Percentiles rank a stretch among this genome's conserved stretches.
Evolutionary conservation across 2,329 filamentous ascomycete species (phyloP).

Genomic region (Aspergillus sp.): DNA sequence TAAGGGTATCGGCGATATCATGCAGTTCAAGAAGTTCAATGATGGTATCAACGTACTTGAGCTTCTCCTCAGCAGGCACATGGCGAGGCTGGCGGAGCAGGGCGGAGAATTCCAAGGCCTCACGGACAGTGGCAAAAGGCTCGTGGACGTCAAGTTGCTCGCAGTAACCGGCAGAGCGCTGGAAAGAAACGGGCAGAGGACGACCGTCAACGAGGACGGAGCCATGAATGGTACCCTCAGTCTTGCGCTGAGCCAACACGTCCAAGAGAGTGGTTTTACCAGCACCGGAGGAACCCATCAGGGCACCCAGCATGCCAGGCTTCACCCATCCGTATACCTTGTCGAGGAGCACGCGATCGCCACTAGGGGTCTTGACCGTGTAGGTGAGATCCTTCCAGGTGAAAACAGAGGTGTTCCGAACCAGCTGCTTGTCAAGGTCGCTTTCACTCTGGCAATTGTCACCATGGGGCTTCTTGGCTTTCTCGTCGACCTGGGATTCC

Average conservation of each 20-base stretch:
- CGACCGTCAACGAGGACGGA: conserved; percentile 68
- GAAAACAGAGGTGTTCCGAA: conserved; percentile 67
- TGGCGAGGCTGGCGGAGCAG: conserved; percentile 59
- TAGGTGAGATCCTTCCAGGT: conserved; percentile 75
- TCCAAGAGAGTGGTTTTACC: conserved; percentile 77
- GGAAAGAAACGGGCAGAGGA: conserved; percentile 61
- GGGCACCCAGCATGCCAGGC: conserved; percentile 72
- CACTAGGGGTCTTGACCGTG: conserved; percentile 62
- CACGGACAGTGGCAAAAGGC: conserved; percentile 64
- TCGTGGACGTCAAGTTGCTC: conserved; percentile 71
- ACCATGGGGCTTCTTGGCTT: conserved; percentile 22
- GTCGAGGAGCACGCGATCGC: conserved; percentile 61
- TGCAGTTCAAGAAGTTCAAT: conserved; percentile 64
- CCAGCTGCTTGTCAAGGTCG: conserved; percentile 46
- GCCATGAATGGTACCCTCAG: conserved; percentile 61
- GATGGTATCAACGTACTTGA: conserved; percentile 65
- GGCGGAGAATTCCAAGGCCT: conserved; percentile 67
- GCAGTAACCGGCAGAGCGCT: conserved; percentile 68
- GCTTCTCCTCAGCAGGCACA: conserved; percentile 58
- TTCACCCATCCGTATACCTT: conserved; percentile 74
- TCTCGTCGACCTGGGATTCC: conserved; percentile 46
- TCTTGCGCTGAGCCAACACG: conserved; percentile 71
- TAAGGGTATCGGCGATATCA: conserved; percentile 64
- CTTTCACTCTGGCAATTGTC: conserved; percentile 20
- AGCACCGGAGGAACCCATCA: conserved; percentile 77